Evolutionary conservation across 2,329 filamentous ascomycete species (phyloP).

Genomic region (Fusarium multiceps): DNA sequence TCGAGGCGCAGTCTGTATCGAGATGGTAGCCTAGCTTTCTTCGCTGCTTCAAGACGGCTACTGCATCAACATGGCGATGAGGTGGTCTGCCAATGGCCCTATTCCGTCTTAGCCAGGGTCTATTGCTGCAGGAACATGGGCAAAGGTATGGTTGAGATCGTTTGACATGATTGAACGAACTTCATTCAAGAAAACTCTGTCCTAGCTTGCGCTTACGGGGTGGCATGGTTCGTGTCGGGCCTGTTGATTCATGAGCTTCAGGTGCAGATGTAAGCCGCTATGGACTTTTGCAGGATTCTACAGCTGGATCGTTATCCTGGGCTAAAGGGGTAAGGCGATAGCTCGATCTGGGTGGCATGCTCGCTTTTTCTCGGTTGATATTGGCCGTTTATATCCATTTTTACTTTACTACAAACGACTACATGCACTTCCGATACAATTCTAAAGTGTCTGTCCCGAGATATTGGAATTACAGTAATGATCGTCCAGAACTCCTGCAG

Average conservation of each 20-base stretch:
- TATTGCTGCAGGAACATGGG: neutral
- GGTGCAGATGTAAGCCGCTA: slow-evolving; percentile 1
- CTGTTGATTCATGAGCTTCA: neutral
- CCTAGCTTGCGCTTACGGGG: neutral
- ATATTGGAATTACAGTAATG: neutral
- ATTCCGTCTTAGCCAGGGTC: neutral
- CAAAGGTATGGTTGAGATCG: neutral
- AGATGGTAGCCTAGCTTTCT: neutral
- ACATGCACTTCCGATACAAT: neutral
- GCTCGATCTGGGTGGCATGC: neutral
- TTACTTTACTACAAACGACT: neutral
- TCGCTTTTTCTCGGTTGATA: neutral
- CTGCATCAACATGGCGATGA: neutral
- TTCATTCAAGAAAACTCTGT: neutral
- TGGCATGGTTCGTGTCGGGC: neutral
- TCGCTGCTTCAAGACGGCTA: neutral
- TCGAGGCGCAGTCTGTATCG: neutral
- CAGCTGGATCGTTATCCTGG: neutral
- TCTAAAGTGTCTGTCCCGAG: neutral
- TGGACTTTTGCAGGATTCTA: slow-evolving; percentile 10
- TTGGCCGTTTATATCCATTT: neutral
- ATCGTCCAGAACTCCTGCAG: neutral
- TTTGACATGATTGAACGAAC: neutral
- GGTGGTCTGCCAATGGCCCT: neutral
- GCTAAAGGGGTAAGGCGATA: neutral